phyloP scores from a whole-genome alignment of 345 rosid genomes.

The Turritis glabra region DNA sequence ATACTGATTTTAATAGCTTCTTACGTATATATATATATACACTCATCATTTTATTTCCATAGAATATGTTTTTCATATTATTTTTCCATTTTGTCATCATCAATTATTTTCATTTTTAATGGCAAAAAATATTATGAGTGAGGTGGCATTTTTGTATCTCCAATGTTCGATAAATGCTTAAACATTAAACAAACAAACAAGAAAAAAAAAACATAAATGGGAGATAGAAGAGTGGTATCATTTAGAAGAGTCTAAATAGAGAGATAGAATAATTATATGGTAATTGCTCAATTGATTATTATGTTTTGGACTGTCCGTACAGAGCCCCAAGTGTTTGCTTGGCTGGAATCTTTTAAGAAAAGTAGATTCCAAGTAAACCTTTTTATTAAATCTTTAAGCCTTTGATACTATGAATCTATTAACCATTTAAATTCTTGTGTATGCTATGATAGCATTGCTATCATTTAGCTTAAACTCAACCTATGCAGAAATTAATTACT shows the following conservation, averaged over 20 bases:
- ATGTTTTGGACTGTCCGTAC: slow-evolving; percentile 40
- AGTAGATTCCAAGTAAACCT: slow-evolving; percentile 12
- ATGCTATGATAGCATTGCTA: not conserved
- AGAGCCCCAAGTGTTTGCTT: slow-evolving; percentile 33
- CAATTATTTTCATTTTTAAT: not conserved
- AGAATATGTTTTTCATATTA: not conserved
- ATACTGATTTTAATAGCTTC: slow-evolving; percentile 4
- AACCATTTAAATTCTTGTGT: slow-evolving; percentile 5
- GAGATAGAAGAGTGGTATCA: not conserved
- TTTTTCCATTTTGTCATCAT: not conserved
- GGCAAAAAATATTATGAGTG: not conserved
- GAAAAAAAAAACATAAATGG: no score
- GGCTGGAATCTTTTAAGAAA: slow-evolving; percentile 38
- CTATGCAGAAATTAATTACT: not conserved
- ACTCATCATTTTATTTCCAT: slow-evolving; percentile 8
- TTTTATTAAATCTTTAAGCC: not conserved
- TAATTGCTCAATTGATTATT: slow-evolving; percentile 6
- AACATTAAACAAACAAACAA: not conserved
- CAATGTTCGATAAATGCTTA: not conserved
- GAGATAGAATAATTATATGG: not conserved
- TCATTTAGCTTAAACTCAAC: not conserved
- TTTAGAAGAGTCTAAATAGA: not conserved
- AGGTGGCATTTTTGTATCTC: not conserved
- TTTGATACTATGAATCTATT: slow-evolving; percentile 22
- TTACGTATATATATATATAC: not conserved